phyloP scores from a whole-genome alignment of 2,329 filamentous ascomycete genomes.

The Alternaria sp. region DNA sequence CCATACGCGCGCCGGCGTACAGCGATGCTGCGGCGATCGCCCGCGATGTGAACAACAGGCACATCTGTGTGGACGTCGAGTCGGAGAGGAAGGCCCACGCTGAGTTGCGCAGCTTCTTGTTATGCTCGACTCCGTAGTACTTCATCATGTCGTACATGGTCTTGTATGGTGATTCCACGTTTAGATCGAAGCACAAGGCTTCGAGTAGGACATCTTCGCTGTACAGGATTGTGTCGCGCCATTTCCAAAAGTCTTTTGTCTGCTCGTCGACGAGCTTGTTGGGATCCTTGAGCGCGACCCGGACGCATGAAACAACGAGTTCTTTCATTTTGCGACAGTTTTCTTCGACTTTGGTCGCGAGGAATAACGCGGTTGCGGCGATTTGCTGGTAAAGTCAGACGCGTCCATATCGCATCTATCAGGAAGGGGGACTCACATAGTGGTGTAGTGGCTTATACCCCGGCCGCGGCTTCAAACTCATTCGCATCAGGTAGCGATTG shows the following conservation, averaged over 20 bases:
- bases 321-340: slow-evolving; percentile 96
- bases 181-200: slow-evolving; percentile 89
- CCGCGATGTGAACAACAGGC: slow-evolving; percentile 77
- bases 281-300: slow-evolving; percentile 92
- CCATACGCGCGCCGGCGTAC: slow-evolving; percentile 83
- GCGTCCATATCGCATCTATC: neutral
- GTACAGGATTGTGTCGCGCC: slow-evolving; percentile 90
- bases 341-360: slow-evolving; percentile 97
- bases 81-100: slow-evolving; percentile 97
- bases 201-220: slow-evolving; percentile 95
- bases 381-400: slow-evolving; percentile 63
- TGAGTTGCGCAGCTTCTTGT: slow-evolving; percentile 81
- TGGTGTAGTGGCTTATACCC: slow-evolving; percentile 77
- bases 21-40: slow-evolving; percentile 85
- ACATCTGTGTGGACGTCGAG: slow-evolving; percentile 81
- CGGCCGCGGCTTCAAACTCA: slow-evolving; percentile 76
- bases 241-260: slow-evolving; percentile 97
- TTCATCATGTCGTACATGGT: slow-evolving; percentile 82
- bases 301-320: slow-evolving; percentile 89
- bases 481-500: slow-evolving; percentile 94
- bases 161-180: slow-evolving; percentile 86
- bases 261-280: slow-evolving; percentile 93
- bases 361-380: slow-evolving; percentile 87
- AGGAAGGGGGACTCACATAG: slow-evolving; percentile 59
- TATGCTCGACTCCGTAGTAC: slow-evolving; percentile 74